phyloP scores from a whole-genome alignment of 1,284 basidiomycete species.

The Boletus sp. region DNA sequence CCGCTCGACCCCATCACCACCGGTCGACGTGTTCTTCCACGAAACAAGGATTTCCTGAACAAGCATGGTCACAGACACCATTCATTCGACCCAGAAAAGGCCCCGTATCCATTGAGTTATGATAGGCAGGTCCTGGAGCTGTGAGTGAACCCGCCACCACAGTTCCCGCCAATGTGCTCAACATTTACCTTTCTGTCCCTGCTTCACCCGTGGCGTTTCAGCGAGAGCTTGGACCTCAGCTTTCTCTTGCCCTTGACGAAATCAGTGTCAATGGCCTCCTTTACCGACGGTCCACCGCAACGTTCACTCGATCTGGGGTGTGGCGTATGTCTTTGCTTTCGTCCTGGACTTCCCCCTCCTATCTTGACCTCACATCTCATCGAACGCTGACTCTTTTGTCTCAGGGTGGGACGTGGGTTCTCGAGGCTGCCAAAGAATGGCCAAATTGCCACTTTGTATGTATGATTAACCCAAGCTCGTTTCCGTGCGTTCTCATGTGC shows the following conservation, averaged over 20 bases:
- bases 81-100: constrained; percentile 65
- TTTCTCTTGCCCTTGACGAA: constrained; percentile 47
- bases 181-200: not conserved
- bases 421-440: constrained; percentile 72
- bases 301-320: constrained; percentile 66
- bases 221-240: constrained; percentile 56
- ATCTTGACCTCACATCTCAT: not conserved
- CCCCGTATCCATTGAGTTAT: constrained; percentile 64
- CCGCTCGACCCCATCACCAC: constrained; percentile 11
- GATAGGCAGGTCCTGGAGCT: constrained; percentile 60
- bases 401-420: constrained; percentile 65
- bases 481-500: constrained; percentile 9
- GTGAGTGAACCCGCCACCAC: constrained; percentile 38
- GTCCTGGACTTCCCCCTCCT: no score
- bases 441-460: constrained; percentile 61
- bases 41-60: constrained; percentile 52
- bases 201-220: constrained; percentile 24
- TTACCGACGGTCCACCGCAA: constrained; percentile 42
- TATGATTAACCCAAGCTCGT: constrained; percentile 8
- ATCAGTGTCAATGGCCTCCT: constrained; percentile 54
- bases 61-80: constrained; percentile 64
- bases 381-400: constrained; percentile 2
- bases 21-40: constrained; percentile 28
- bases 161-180: constrained; percentile 4
- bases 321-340: constrained; percentile 45